Evolutionary conservation across 257 asterid species (phyloP).

Genomic region (Plantago major): DNA sequence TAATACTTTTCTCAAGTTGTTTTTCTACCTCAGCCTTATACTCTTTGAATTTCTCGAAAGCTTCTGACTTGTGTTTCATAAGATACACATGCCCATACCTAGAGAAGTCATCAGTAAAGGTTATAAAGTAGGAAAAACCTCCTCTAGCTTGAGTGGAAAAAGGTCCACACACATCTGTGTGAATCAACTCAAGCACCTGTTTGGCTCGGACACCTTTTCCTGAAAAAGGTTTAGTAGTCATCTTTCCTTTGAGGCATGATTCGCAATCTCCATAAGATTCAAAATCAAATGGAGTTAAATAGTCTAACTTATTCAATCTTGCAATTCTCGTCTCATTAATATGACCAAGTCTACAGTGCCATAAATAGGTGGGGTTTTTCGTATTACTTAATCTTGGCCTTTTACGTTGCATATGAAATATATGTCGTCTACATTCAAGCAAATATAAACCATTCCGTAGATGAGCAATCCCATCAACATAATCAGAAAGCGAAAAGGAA

Average conservation of each 20-base stretch:
- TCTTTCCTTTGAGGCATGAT: background rate
- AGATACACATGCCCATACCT: background rate
- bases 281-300: background rate
- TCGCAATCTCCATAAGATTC: background rate
- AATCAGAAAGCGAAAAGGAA: too few species aligned
- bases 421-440: too few species aligned
- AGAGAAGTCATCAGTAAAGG: background rate
- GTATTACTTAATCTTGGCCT: too few species aligned
- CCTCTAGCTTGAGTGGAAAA: background rate
- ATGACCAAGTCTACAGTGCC: background rate
- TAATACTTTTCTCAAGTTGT: too few species aligned
- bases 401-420: too few species aligned
- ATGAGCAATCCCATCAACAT: too few species aligned
- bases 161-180: background rate
- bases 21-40: too few species aligned
- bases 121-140: too few species aligned
- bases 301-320: background rate
- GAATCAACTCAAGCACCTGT: background rate
- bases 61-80: background rate
- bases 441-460: too few species aligned
- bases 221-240: background rate
- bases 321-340: background rate
- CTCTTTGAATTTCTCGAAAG: background rate
- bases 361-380: too few species aligned
- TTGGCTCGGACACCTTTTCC: background rate